Evolutionary conservation across 2,329 filamentous ascomycete genomes (phyloP).

Genomic region (Leptosphaerulina australis): DNA sequence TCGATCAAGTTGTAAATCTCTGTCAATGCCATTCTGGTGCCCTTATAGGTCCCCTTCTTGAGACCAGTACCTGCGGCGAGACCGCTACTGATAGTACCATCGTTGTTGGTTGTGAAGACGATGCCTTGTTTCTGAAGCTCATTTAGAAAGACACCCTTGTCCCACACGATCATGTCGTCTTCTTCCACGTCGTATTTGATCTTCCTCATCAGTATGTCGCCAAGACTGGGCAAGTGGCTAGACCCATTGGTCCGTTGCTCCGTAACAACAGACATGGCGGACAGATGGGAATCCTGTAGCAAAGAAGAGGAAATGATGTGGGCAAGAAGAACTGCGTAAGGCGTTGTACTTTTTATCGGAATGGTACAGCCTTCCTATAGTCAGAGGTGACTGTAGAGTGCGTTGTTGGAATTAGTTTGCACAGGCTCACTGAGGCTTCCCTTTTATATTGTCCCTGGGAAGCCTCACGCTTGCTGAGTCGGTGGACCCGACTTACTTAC

Average conservation of each 20-base stretch:
- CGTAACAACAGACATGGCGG: slow-evolving; percentile 8
- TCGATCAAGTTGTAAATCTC: slow-evolving; percentile 15
- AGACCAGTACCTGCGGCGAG: slow-evolving; percentile 1
- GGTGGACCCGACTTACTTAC: no score
- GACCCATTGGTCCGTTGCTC: neutral
- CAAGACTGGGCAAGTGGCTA: slow-evolving; percentile 1
- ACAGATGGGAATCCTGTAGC: neutral
- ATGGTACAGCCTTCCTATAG: no score
- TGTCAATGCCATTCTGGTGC: slow-evolving; percentile 12
- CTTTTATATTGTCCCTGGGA: no score
- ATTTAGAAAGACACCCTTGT: slow-evolving; percentile 14
- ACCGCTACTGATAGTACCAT: slow-evolving; percentile 1
- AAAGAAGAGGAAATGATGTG: neutral
- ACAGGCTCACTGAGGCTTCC: no score
- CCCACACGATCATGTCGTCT: slow-evolving; percentile 13
- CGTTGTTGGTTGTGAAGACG: neutral
- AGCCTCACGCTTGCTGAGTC: no score
- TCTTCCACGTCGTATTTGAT: slow-evolving; percentile 12
- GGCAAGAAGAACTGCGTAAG: neutral
- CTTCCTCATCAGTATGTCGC: neutral
- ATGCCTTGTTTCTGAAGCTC: slow-evolving; percentile 16
- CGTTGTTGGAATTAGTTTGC: no score
- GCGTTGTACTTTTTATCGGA: no score
- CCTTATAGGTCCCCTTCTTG: slow-evolving; percentile 11
- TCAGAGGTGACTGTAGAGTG: no score